Percentiles rank a stretch among this genome's conserved stretches.
Conservation (phyloP, 345 rosid species). For the Populus simonii region DNA sequence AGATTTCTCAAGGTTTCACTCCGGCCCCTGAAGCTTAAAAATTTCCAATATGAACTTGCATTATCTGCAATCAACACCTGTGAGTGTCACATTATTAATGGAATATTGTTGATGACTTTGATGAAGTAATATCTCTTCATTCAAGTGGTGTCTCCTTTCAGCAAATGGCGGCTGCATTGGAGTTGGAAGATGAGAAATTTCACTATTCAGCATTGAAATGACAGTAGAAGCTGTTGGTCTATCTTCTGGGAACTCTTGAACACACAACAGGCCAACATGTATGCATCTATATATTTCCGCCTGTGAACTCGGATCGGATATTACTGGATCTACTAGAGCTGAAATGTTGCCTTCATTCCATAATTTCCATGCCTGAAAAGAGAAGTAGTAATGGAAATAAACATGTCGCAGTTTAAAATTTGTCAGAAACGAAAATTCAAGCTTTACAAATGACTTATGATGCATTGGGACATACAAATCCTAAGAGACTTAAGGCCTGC, state of each 20-base stretch:
- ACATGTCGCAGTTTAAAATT: not conserved
- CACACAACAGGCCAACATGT: conserved; percentile 4
- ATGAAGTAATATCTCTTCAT: not conserved
- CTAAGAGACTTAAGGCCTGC: conserved; percentile 5
- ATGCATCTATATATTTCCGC: conserved; percentile 5
- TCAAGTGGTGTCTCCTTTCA: not conserved
- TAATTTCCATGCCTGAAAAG: conserved; percentile 10
- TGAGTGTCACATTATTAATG: conserved; percentile 13
- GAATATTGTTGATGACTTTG: not conserved
- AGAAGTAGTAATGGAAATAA: not conserved
- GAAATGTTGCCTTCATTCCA: conserved; percentile 7
- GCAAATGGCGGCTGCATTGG: conserved; percentile 12
- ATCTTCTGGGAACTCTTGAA: conserved; percentile 11
- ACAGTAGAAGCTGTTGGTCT: conserved; percentile 6
- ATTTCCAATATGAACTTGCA: no score
- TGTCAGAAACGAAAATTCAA: not conserved
- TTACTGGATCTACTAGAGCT: not conserved
- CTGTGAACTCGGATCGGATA: not conserved
- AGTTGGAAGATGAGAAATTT: conserved; percentile 3
- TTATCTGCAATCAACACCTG: conserved; percentile 16
- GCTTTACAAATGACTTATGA: no score
- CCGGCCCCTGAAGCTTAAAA: no score
- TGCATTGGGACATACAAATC: conserved; percentile 7
- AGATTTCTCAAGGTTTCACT: no score
- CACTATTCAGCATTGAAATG: conserved; percentile 8